Conservation (phyloP, 768 basidiomycete genomes). For the Phaeotremella skinneri region DNA sequence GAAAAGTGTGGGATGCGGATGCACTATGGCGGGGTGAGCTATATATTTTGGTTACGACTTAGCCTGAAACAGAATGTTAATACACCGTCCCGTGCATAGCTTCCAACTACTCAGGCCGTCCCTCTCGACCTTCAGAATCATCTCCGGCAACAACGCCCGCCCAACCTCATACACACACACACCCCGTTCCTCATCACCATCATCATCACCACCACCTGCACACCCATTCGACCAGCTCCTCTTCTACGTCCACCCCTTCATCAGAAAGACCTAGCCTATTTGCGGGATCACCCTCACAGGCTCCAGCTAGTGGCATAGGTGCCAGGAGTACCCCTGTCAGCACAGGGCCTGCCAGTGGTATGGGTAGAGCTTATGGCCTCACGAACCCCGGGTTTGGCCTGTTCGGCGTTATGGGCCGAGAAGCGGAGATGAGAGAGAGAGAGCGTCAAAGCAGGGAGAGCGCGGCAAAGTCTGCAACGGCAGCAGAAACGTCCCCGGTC, state of each 20-base stretch:
- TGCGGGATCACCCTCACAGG: background rate
- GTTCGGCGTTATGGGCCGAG: conserved; percentile 13
- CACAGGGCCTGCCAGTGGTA: background rate
- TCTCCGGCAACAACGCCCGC: background rate
- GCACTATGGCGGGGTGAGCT: conserved; percentile 1
- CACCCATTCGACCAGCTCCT: background rate
- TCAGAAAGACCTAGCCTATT: background rate
- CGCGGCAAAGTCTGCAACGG: background rate
- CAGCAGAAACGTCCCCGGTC: conserved; percentile 8
- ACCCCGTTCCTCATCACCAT: conserved; percentile 10
- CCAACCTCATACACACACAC: background rate
- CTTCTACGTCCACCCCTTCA: background rate
- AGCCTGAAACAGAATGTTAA: background rate
- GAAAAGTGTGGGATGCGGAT: background rate
- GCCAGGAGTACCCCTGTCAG: background rate
- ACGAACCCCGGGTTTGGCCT: background rate
- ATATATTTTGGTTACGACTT: background rate
- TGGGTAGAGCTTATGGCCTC: background rate
- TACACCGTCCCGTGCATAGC: background rate
- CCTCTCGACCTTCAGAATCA: background rate
- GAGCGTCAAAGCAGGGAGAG: conserved; percentile 7
- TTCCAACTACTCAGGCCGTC: background rate
- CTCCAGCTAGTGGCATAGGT: background rate
- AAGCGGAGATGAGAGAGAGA: conserved; percentile 8
- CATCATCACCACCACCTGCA: conserved; percentile 20